A percentile compares a stretch with the other conserved stretches of the same genome.
phyloP scores from a whole-genome alignment of 2,329 filamentous ascomycete genomes.

The Talaromyces marneffei region DNA sequence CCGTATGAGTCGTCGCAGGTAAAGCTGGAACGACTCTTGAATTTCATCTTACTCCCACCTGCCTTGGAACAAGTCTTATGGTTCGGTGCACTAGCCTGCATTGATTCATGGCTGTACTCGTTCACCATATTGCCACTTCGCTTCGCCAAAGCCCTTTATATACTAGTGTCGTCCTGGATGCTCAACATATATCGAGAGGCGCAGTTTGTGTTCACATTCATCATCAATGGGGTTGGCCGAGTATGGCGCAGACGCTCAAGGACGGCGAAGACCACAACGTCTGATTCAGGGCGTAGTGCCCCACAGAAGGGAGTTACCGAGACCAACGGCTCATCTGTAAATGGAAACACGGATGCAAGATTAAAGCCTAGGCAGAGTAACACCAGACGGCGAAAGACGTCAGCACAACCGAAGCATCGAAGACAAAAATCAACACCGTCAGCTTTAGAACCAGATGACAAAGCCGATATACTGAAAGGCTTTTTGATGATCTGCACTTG shows the following conservation, averaged over 20 bases:
- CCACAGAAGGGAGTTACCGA: neutral
- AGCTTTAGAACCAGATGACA: constrained; percentile 77
- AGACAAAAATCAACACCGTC: constrained; percentile 82
- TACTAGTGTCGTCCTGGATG: constrained; percentile 73
- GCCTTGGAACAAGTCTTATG: constrained; percentile 77
- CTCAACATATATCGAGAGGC: constrained; percentile 66
- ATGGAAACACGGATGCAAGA: constrained; percentile 21
- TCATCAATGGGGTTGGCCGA: constrained; percentile 72
- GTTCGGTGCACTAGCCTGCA: constrained; percentile 83
- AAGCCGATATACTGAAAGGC: constrained; percentile 90
- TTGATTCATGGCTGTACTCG: constrained; percentile 94
- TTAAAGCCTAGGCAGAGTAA: constrained; percentile 16
- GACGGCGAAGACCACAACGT: neutral
- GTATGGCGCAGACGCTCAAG: constrained; percentile 58
- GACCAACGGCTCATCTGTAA: constrained; percentile 5
- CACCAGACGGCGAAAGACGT: constrained; percentile 25
- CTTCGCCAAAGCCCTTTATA: constrained; percentile 72
- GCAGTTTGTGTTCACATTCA: constrained; percentile 65
- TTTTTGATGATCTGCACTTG: constrained; percentile 82
- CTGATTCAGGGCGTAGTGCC: neutral
- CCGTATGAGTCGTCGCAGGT: constrained; percentile 89
- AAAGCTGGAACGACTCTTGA: constrained; percentile 85
- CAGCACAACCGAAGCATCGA: constrained; percentile 51
- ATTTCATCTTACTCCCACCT: constrained; percentile 75
- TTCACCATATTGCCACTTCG: constrained; percentile 91